Base-by-base conservation (phyloP, 345 rosid genomes). In the Citrus inodora region DNA sequence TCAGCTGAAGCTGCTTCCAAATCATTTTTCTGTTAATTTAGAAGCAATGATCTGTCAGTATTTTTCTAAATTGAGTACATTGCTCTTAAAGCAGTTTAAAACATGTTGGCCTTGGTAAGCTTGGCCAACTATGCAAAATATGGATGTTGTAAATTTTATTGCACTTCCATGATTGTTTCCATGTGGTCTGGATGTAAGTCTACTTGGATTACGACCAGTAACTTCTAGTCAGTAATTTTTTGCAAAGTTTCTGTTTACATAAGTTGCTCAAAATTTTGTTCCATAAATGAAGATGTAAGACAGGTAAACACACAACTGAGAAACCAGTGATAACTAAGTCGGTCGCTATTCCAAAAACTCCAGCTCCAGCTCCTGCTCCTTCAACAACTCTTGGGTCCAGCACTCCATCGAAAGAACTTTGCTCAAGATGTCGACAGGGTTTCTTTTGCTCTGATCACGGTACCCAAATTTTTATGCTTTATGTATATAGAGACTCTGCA, bases 381-480 rank as follows among this genome's bases (percentile, higher is more conserved):
- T 66, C 75, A 70, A 61, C 85, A 64, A 81, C 86, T 78, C 73
- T 88, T 55, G 30, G 70, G 32, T 80, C 87, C 61, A 81, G 71
- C 75, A 32, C 89, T 53, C 59, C 89, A 58, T 35, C 89, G 9
- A 96, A 86, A 87, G 98, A 87, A 72, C 82, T 89, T 68, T 96
- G 98, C 83, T 79, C 90, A 3, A 86, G 99, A 82, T 96, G 99
- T 86, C 87, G 81, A 75, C 99, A 94, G 86, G 97, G 99, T 61
- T 96, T 96, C 90, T 96, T 91, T 86, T 96, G 98, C 83, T 96
- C 99, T 5, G 97, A 92, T 80, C 99, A 96, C 40, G 99, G 95
- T 90, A 92, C 37, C 59, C 63, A 42, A 55, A 51, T 79, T 77
- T 63, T 75, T 65, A 10, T 24, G 64, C 73, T 80, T 82, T 10